Percentiles rank a stretch among this genome's conserved stretches.
Evolutionary conservation across 2,329 filamentous ascomycete genomes (phyloP).

Genomic region (Diplodia seriata): DNA sequence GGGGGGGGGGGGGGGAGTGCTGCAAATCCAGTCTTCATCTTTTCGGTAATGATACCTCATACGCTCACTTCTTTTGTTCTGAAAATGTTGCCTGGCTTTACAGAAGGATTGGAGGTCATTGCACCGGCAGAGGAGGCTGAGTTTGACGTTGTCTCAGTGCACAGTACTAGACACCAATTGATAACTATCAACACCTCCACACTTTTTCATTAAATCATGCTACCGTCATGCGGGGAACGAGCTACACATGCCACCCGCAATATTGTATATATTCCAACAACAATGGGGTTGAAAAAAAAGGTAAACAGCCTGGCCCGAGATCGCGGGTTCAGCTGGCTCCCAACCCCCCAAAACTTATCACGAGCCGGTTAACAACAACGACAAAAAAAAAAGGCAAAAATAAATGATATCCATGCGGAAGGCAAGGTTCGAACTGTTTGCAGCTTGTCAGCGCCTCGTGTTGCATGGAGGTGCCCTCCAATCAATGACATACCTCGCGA

Average conservation of each 20-base stretch:
- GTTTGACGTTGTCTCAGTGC: neutral
- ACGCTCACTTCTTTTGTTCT: neutral
- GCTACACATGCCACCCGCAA: neutral
- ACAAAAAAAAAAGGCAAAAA: constrained; percentile 8
- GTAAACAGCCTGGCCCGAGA: neutral
- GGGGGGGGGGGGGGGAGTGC: too few relatives aligned
- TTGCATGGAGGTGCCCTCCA: neutral
- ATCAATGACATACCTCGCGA: constrained; percentile 23
- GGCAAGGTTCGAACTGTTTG: constrained; percentile 42
- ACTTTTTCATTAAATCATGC: neutral
- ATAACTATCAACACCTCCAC: neutral
- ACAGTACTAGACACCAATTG: constrained; percentile 2
- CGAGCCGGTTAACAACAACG: too few relatives aligned
- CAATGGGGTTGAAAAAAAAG: neutral
- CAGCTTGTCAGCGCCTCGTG: constrained; percentile 36
- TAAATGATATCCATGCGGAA: constrained; percentile 24
- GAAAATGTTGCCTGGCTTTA: neutral
- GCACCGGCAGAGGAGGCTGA: neutral
- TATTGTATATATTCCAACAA: neutral
- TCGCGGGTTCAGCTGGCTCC: neutral
- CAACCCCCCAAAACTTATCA: neutral
- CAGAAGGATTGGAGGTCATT: neutral
- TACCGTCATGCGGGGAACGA: neutral
- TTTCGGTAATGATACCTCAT: neutral
- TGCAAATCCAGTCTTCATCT: neutral